Evolutionary conservation across 257 asterid genomes (phyloP), one percentile per base, ranked within the genome.

Genomic region (Lavandula angustifolia): DNA sequence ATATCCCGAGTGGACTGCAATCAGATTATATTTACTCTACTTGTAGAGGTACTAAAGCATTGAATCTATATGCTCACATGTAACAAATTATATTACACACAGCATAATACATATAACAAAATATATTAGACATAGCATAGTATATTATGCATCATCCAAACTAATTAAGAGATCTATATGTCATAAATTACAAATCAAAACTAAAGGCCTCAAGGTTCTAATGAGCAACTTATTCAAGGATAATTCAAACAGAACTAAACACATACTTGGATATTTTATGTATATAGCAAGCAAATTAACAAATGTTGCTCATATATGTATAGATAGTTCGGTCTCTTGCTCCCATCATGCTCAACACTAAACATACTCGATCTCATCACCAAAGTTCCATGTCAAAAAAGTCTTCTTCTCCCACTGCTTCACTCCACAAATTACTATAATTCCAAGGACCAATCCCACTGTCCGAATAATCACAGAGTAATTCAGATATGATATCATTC

Each of bases 401-500:
- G n/a, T 51, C 69, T 18, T 70, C 75, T 43, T n/a, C n/a, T n/a
- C 32, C 69, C 32, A 51, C 12, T 9, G 37, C 34, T 13, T 69
- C 60, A 5, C 14, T 35, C 58, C 43, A 10, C 17, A 54, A 63
- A 13, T 3, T 22, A 22, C 27, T 22, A 7, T 37, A 5, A 9
- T 31, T 11, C 50, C 40, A 32, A 8, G 29, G 44, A 27, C 47
- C 34, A 22, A 22, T 42, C n/a, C 6, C 16, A 44, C 7, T 12
- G 6, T n/a, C 16, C 4, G 50, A 44, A n/a, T 12, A 12, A 44
- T 44, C 5, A 44, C 43, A 29, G 27, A 22, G 27, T 22, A 22
- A 22, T 22, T 22, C 27, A 22, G 27, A 22, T 40, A 52, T 33
- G 18, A 52, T 8, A 3, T 60, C 52, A 5, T 57, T 66, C 43